Conservation (phyloP, 2,329 filamentous ascomycete genomes). For the Alternaria sp. region DNA sequence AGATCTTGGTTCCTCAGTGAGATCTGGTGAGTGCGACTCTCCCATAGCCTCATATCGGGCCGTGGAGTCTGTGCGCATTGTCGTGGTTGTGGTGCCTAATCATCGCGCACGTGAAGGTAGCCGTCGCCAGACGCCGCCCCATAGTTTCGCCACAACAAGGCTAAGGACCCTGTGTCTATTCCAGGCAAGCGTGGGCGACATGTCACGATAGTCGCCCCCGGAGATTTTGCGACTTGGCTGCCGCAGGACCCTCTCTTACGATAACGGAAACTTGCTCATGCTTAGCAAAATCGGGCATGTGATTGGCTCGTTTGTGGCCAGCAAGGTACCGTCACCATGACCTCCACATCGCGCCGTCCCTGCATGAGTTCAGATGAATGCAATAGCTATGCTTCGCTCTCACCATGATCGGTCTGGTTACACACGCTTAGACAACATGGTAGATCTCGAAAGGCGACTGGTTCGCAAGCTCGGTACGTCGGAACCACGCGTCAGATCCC, state of each 20-base stretch:
- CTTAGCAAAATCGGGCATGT: conserved; percentile 21
- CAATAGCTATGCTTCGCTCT: background rate
- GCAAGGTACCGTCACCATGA: conserved; percentile 19
- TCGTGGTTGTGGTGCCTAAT: background rate
- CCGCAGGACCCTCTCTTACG: background rate
- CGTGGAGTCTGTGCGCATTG: background rate
- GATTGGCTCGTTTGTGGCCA: conserved; percentile 28
- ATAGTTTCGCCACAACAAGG: background rate
- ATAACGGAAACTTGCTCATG: background rate
- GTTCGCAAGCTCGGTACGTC: conserved; percentile 33
- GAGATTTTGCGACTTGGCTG: background rate
- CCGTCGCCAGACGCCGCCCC: background rate
- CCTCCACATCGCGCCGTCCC: background rate
- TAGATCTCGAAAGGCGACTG: conserved; percentile 27
- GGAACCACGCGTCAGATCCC: background rate
- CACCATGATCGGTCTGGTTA: conserved; percentile 2
- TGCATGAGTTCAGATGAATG: background rate
- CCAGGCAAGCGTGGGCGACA: background rate
- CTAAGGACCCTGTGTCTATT: background rate
- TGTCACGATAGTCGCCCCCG: background rate
- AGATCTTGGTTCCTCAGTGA: background rate
- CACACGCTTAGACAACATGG: conserved; percentile 13
- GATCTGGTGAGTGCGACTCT: background rate
- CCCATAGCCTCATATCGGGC: background rate
- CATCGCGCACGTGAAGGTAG: background rate